A percentile compares a stretch with the other conserved stretches of the same genome.
Evolutionary conservation across 129 eudicot species (phyloP).

Genomic region (Daucus carota): DNA sequence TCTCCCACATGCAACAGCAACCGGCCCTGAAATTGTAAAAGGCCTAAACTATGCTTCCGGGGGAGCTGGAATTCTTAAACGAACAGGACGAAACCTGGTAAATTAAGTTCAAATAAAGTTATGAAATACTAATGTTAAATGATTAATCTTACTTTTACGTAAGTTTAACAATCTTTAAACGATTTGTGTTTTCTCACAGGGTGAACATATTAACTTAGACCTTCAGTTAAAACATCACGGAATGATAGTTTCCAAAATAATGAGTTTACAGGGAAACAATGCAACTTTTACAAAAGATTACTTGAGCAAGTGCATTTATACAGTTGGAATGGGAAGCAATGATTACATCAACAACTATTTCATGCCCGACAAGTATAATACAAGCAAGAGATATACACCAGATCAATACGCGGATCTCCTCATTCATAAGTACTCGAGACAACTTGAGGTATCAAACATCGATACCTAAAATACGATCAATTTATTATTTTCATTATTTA

Average conservation of each 20-base stretch:
- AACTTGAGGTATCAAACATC: constrained; percentile 20
- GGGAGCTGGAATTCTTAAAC: constrained; percentile 25
- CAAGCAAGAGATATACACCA: constrained; percentile 11
- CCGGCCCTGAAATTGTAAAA: constrained; percentile 5
- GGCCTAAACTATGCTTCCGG: constrained; percentile 37
- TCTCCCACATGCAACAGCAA: constrained; percentile 25
- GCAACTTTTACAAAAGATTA: constrained; percentile 18
- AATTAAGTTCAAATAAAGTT: neutral
- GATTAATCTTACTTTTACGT: neutral
- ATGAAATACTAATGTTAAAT: neutral
- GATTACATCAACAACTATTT: constrained; percentile 47
- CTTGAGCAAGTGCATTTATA: constrained; percentile 35
- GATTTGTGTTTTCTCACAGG: constrained; percentile 21
- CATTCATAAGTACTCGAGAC: constrained; percentile 21
- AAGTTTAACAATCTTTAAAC: neutral
- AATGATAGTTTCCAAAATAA: constrained; percentile 20
- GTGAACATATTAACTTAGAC: constrained; percentile 30
- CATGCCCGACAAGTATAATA: constrained; percentile 19
- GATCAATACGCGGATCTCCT: constrained; percentile 25
- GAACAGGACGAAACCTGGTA: constrained; percentile 27
- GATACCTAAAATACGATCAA: neutral
- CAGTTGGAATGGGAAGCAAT: constrained; percentile 35
- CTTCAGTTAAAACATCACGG: constrained; percentile 34
- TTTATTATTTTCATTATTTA: neutral
- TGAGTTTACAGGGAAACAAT: constrained; percentile 18